Evolutionary conservation across 2,329 filamentous ascomycete species (phyloP), one percentile per base, ranked within the genome.

Genomic region (Penicillium sp.): DNA sequence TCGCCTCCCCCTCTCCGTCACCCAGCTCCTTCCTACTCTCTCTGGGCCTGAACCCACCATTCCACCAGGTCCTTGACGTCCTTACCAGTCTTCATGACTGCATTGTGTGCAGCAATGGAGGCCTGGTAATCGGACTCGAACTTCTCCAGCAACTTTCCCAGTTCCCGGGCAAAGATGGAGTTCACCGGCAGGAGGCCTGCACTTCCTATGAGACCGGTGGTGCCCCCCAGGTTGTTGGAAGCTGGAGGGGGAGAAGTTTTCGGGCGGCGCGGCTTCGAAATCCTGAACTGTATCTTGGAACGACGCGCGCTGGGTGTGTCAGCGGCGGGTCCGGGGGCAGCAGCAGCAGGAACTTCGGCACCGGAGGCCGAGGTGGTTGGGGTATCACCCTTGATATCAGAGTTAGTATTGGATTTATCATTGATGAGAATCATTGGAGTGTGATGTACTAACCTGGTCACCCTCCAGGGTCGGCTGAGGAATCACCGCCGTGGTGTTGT

Each of bases 91-190:
- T 54, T 35, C 51, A 54, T 30, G 35, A 54, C 51, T 9, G 51
- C 51, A 19, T 40, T 15, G 51, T 54, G 51, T 4, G 51, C 51
- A 54, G 24, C 53, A 13, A 63, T 64, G 26, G 68, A 65, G 53
- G 81, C 85, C 58, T 84, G 84, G 19, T 83, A 88, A 33, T 82
- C 89, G 24, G 79, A 83, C 26, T 84, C 84, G 6, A 85, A 87
- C 0, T 79, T 85, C 13, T 80, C 82, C 1, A 89, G 84, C 66
- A 83, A 84, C 13, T 76, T 81, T 1, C 85, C 82, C 1, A 84
- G 84, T 5, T 89, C 86, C 1, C 81, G 84, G 10, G 80, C 88
- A 22, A 86, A 85, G 1, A 85, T 86, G 15, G 80, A 85, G 51
- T 68, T 80, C 79, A 70, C 33, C 82, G 73, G 69, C 54, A 73